These are phyloP conservation scores for Suhomyces faveliae DNA, from an alignment of 805 yeast genomes.

Conservation along the genomic window DNA sequence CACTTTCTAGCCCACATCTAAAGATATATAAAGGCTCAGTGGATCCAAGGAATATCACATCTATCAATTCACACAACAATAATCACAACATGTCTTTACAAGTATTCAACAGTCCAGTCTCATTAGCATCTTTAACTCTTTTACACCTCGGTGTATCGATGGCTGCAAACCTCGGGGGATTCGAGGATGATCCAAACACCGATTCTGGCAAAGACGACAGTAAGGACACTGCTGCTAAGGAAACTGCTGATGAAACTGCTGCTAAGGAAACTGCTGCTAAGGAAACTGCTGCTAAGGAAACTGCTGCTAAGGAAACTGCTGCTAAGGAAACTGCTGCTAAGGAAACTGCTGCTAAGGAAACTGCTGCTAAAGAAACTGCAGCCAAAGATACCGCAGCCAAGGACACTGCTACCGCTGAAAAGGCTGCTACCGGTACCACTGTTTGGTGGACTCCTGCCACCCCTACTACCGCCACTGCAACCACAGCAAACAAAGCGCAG, in stretches of 20 bases:
- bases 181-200: slow-evolving; percentile 8
- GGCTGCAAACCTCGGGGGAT: slow-evolving; percentile 12
- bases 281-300: slow-evolving; percentile 1
- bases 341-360: slow-evolving; percentile 5
- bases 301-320: slow-evolving; percentile 5
- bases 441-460: slow-evolving; percentile 6
- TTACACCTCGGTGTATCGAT: slow-evolving; percentile 7
- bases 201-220: slow-evolving; percentile 4
- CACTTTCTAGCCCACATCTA: neutral
- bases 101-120: slow-evolving; percentile 4
- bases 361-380: slow-evolving; percentile 3
- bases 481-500: slow-evolving; percentile 8
- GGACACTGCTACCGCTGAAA: slow-evolving; percentile 6
- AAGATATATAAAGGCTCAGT: neutral
- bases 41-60: neutral
- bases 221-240: slow-evolving; percentile 1
- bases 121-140: slow-evolving; percentile 4
- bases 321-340: slow-evolving; percentile 1
- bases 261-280: slow-evolving; percentile 5
- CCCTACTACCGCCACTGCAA: slow-evolving; percentile 9
- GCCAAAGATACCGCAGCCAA: slow-evolving; percentile 4
- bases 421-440: slow-evolving; percentile 7
- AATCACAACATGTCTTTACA: slow-evolving; percentile 17
- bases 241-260: slow-evolving; percentile 2
- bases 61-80: neutral